Evolutionary conservation across 2,329 filamentous ascomycete genomes (phyloP).

Genomic region (Rosellinia necatrix): DNA sequence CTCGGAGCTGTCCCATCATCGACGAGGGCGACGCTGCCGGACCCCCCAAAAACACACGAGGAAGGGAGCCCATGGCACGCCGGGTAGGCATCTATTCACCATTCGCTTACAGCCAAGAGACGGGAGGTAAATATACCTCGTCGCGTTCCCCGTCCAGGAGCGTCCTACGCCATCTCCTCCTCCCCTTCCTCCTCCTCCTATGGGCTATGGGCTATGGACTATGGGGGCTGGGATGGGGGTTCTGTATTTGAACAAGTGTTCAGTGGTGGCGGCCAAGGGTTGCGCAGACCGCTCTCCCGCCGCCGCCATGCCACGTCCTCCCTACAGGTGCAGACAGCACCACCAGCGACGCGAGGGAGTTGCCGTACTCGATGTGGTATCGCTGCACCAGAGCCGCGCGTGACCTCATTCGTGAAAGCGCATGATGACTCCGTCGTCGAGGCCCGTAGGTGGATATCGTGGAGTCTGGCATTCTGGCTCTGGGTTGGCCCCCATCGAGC

Average conservation of each 20-base stretch:
- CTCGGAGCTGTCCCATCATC: not conserved
- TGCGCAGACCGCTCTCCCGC: constrained; percentile 21
- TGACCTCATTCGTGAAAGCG: constrained; percentile 22
- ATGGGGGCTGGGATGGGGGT: not conserved
- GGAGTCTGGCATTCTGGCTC: constrained; percentile 23
- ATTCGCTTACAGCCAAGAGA: not conserved
- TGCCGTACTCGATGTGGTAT: constrained; percentile 6
- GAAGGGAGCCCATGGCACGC: not conserved
- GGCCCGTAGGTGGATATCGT: constrained; percentile 13
- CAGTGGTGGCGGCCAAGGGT: constrained; percentile 14
- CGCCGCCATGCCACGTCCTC: constrained; percentile 22
- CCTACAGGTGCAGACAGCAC: constrained; percentile 8
- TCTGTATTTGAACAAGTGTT: constrained; percentile 18
- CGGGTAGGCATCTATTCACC: not conserved
- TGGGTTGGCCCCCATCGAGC: constrained; percentile 27
- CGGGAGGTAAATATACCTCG: not conserved
- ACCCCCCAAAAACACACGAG: not conserved
- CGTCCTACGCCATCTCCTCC: constrained; percentile 14
- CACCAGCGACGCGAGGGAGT: too few species aligned
- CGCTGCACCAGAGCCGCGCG: constrained; percentile 15
- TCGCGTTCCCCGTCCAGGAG: too few species aligned
- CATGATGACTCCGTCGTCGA: constrained; percentile 31
- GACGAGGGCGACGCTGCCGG: not conserved
- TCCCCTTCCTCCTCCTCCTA: too few species aligned
- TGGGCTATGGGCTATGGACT: too few species aligned